phyloP scores from a whole-genome alignment of 345 rosid genomes.

The Sisymbrium irio region DNA sequence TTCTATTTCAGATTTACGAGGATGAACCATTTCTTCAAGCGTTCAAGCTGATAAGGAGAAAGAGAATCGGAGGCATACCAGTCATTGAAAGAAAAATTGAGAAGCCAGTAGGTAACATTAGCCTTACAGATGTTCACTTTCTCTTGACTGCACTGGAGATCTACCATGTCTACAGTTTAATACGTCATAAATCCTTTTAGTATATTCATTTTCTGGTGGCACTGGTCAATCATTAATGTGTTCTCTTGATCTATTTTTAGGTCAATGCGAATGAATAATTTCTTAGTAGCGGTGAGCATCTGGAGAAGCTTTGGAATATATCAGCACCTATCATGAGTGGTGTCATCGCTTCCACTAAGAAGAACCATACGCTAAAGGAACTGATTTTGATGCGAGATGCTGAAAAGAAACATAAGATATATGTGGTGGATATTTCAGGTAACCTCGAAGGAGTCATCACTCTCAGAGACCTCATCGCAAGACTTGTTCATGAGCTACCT shows the following conservation, averaged over 20 bases:
- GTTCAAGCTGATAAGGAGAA: constrained; percentile 87
- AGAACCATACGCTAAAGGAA: constrained; percentile 61
- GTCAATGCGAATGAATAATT: constrained; percentile 82
- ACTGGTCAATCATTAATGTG: constrained; percentile 11
- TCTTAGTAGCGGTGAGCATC: constrained; percentile 64
- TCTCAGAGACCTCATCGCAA: constrained; percentile 81
- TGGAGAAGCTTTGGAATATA: constrained; percentile 51
- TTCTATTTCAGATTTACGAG: constrained; percentile 57
- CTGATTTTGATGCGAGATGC: constrained; percentile 68
- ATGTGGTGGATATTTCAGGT: constrained; percentile 76
- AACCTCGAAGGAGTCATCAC: constrained; percentile 92
- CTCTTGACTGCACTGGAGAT: constrained; percentile 91
- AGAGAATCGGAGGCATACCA: constrained; percentile 75
- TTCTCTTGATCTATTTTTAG: constrained; percentile 32
- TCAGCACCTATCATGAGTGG: constrained; percentile 53
- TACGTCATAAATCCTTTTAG: neutral
- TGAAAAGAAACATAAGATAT: constrained; percentile 66
- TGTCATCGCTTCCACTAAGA: constrained; percentile 72
- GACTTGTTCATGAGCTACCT: constrained; percentile 89
- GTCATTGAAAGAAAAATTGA: constrained; percentile 54
- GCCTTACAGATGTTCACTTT: constrained; percentile 84
- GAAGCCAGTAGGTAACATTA: constrained; percentile 85
- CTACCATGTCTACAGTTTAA: constrained; percentile 78
- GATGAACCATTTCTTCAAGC: constrained; percentile 98
- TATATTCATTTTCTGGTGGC: neutral